phyloP scores from a whole-genome alignment of 495 filamentous ascomycete genomes.

The Ramalina intermedia region DNA sequence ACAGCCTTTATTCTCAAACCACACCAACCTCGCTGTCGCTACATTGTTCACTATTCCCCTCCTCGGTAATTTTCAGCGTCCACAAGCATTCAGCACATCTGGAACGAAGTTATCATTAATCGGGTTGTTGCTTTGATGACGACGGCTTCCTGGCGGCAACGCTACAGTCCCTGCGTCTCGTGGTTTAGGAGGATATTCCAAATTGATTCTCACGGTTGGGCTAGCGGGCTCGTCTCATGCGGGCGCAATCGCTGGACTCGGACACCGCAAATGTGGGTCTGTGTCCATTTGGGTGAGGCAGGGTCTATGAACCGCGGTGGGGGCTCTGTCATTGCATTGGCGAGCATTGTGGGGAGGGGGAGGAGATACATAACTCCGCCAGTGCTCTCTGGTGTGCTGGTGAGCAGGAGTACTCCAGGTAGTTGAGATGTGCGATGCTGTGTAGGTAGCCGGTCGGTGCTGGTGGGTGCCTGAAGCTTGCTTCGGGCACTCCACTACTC shows the following conservation, averaged over 20 bases:
- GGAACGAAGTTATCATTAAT: background rate
- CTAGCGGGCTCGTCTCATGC: background rate
- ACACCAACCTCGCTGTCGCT: constrained; percentile 18
- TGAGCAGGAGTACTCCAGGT: background rate
- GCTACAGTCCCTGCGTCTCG: background rate
- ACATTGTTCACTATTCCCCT: constrained; percentile 19
- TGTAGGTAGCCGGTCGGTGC: background rate
- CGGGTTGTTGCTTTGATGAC: constrained; percentile 2
- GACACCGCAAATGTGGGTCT: background rate
- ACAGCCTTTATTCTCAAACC: constrained; percentile 21
- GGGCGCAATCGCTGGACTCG: background rate
- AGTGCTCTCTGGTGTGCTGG: background rate
- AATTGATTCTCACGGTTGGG: background rate
- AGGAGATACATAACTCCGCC: background rate
- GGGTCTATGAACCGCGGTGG: background rate
- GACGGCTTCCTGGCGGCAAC: background rate
- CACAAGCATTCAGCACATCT: constrained; percentile 18
- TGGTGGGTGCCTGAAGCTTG: background rate
- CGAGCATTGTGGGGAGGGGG: background rate
- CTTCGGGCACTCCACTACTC: background rate
- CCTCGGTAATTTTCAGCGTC: constrained; percentile 21
- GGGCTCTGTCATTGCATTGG: background rate
- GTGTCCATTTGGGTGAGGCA: background rate
- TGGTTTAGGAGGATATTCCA: background rate
- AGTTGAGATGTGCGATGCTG: background rate